A percentile compares a stretch with the other conserved stretches of the same genome.
phyloP scores from a whole-genome alignment of 2,329 filamentous ascomycete genomes.

The Diplodia corticola region DNA sequence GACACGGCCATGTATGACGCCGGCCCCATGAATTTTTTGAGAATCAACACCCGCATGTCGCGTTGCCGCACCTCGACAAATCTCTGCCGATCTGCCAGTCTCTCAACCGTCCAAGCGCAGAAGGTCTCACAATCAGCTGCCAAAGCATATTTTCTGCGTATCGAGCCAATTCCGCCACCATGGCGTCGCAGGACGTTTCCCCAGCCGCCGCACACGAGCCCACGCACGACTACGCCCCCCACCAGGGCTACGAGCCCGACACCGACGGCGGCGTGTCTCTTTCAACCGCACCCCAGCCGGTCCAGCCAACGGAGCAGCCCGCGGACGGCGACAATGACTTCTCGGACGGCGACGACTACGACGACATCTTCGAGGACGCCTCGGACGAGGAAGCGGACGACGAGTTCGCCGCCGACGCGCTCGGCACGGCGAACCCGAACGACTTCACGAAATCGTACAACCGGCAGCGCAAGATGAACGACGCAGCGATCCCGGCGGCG shows the following conservation, averaged over 20 bases:
- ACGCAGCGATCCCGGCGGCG: constrained; percentile 49
- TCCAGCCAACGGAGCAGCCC: neutral
- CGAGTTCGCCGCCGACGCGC: constrained; percentile 56
- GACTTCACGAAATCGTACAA: constrained; percentile 89
- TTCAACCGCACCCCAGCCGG: neutral
- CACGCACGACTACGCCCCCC: constrained; percentile 16
- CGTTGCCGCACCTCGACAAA: neutral
- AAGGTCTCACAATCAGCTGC: neutral
- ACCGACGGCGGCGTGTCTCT: constrained; percentile 15
- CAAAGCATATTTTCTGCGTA: neutral
- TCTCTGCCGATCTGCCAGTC: neutral
- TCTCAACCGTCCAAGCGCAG: neutral
- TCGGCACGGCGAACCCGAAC: constrained; percentile 57
- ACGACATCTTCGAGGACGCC: constrained; percentile 63
- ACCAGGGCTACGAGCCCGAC: constrained; percentile 21
- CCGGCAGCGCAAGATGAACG: constrained; percentile 70
- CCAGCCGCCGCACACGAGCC: constrained; percentile 19
- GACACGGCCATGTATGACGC: constrained; percentile 17
- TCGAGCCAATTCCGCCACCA: neutral
- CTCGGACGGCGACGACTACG: constrained; percentile 58
- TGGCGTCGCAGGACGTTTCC: constrained; percentile 18
- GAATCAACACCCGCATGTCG: neutral
- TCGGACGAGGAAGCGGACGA: constrained; percentile 60
- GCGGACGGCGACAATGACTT: neutral
- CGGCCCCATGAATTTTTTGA: constrained; percentile 21